Conservation (phyloP, 805 yeast species). For the Wickerhamiella spandovensis region DNA sequence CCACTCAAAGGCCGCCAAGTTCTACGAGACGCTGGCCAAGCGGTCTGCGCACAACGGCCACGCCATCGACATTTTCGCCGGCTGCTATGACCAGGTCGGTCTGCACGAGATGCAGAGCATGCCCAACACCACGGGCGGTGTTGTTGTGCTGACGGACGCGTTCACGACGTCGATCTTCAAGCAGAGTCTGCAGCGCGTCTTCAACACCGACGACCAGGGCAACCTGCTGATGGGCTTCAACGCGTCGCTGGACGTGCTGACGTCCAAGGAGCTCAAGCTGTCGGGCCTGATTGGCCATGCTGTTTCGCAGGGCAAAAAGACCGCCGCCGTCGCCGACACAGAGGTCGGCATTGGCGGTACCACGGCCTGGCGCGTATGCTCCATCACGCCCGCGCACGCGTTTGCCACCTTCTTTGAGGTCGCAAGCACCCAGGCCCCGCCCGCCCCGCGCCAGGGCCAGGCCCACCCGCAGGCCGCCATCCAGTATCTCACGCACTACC, state of each 20-base stretch:
- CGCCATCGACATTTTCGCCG: constrained; percentile 81
- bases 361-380: constrained; percentile 72
- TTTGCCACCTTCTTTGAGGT: constrained; percentile 86
- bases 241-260: constrained; percentile 75
- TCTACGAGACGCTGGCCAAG: constrained; percentile 59
- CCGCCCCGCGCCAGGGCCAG: constrained; percentile 16
- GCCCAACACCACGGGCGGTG: constrained; percentile 82
- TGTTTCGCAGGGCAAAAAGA: constrained; percentile 44
- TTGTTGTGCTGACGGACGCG: constrained; percentile 75
- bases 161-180: constrained; percentile 91
- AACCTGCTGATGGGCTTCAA: constrained; percentile 81
- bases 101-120: constrained; percentile 83
- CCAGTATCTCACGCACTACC: constrained; percentile 85
- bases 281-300: constrained; percentile 94
- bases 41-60: constrained; percentile 64
- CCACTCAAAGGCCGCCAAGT: constrained; percentile 72
- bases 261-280: constrained; percentile 75
- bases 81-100: constrained; percentile 94
- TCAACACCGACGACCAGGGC: constrained; percentile 78
- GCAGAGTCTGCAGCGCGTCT: constrained; percentile 78
- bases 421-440: constrained; percentile 25
- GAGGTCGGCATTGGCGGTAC: constrained; percentile 93
- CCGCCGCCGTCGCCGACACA: constrained; percentile 70
- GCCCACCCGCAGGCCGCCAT: constrained; percentile 26
- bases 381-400: constrained; percentile 75